Evolutionary conservation across 768 basidiomycete species (phyloP).

Genomic region (Amanita inopinata): DNA sequence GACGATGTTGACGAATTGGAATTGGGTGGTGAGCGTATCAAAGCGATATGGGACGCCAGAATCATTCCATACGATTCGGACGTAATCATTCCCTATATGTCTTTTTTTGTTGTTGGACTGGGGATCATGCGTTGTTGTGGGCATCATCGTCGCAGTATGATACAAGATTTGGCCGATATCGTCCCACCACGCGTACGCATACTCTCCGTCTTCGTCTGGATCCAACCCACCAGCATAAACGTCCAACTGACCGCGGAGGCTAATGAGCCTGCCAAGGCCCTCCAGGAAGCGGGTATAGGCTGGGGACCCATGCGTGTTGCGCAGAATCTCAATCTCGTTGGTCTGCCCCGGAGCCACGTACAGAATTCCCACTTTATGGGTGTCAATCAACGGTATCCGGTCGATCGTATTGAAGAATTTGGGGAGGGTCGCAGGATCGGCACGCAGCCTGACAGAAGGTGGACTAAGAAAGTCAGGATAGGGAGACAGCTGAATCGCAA

Average conservation of each 20-base stretch:
- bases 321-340: slow-evolving; percentile 75
- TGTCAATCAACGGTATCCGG: slow-evolving; percentile 88
- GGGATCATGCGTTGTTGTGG: slow-evolving; percentile 58
- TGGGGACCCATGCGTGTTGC: slow-evolving; percentile 87
- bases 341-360: slow-evolving; percentile 92
- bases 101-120: slow-evolving; percentile 80
- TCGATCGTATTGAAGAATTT: slow-evolving; percentile 64
- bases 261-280: slow-evolving; percentile 80
- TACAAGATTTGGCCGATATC: slow-evolving; percentile 93
- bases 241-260: slow-evolving; percentile 81
- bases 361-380: slow-evolving; percentile 92
- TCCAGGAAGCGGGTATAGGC: slow-evolving; percentile 91
- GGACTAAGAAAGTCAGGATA: slow-evolving; percentile 35
- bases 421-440: slow-evolving; percentile 43
- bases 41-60: slow-evolving; percentile 84
- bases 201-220: slow-evolving; percentile 88
- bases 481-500: slow-evolving; percentile 79
- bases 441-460: slow-evolving; percentile 33
- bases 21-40: slow-evolving; percentile 86
- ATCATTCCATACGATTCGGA: slow-evolving; percentile 97
- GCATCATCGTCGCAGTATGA: slow-evolving; percentile 98
- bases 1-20: slow-evolving; percentile 96
- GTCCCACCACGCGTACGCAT: slow-evolving; percentile 99
- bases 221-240: slow-evolving; percentile 90
- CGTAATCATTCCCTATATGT: slow-evolving; percentile 94